Conservation (phyloP, 352 stramenopile species). For the Phytophthora ramorum region DNA sequence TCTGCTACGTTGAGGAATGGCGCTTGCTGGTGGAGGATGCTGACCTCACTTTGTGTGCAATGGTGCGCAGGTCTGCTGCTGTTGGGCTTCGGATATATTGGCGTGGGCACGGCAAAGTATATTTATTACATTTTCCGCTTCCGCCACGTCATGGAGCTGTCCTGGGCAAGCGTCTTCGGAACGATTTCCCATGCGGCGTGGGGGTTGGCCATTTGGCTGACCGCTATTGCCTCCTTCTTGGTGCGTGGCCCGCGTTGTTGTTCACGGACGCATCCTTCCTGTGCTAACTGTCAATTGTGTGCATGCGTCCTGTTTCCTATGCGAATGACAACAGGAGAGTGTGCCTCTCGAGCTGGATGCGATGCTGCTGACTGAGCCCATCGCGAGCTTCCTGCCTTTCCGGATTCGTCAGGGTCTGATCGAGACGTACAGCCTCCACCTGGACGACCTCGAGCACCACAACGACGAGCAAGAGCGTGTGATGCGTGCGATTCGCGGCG, state of each 20-base stretch:
- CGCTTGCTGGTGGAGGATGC: not conserved
- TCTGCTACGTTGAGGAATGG: not conserved
- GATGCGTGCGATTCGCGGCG: constrained; percentile 77
- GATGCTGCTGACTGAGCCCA: constrained; percentile 85
- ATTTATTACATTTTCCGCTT: constrained; percentile 92
- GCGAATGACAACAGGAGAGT: constrained; percentile 59
- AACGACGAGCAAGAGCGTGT: constrained; percentile 85
- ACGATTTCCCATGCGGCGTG: constrained; percentile 84
- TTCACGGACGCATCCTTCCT: not conserved
- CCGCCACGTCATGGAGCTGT: constrained; percentile 88
- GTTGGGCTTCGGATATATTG: constrained; percentile 89
- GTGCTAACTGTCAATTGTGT: constrained; percentile 16
- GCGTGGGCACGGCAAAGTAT: constrained; percentile 88
- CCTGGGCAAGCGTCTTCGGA: constrained; percentile 85
- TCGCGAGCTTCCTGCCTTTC: constrained; percentile 82
- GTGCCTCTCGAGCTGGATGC: constrained; percentile 87
- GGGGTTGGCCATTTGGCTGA: constrained; percentile 87
- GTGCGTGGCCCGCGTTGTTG: constrained; percentile 35
- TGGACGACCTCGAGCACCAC: constrained; percentile 88
- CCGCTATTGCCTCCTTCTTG: constrained; percentile 84
- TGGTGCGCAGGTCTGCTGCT: constrained; percentile 62
- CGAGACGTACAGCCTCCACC: constrained; percentile 89
- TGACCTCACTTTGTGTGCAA: not conserved
- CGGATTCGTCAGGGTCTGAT: constrained; percentile 89
- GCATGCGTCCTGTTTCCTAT: not conserved